Conservation (phyloP, 352 stramenopile genomes). For the Phytophthora citricola region DNA sequence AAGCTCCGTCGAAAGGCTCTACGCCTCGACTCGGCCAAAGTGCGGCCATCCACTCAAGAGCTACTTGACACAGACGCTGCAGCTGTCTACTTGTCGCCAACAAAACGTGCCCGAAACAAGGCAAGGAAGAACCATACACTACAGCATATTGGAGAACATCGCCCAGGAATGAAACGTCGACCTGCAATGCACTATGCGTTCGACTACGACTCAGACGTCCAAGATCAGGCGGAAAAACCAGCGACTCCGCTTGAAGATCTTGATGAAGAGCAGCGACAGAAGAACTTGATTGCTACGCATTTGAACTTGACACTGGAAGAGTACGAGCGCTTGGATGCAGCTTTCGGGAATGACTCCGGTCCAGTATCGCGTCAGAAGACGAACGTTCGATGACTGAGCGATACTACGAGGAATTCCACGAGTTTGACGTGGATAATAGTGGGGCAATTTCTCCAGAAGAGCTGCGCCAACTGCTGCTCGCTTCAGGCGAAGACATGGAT, state of each 20-base stretch:
- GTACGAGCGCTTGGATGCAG: conserved; percentile 69
- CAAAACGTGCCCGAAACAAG: conserved; percentile 13
- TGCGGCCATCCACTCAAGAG: conserved; percentile 36
- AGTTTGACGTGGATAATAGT: conserved; percentile 83
- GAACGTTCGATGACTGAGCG: conserved; percentile 45
- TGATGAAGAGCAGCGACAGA: conserved; percentile 61
- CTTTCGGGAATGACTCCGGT: conserved; percentile 46
- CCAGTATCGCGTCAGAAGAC: conserved; percentile 12
- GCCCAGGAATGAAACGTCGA: conserved; percentile 9
- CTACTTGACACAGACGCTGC: conserved; percentile 11
- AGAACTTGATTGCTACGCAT: conserved; percentile 55
- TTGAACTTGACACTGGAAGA: conserved; percentile 74
- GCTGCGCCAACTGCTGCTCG: conserved; percentile 58
- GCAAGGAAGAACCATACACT: conserved; percentile 23
- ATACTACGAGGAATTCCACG: conserved; percentile 69
- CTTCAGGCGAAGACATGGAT: conserved; percentile 79
- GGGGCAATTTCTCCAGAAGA: conserved; percentile 79
- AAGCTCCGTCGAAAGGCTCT: conserved; percentile 52
- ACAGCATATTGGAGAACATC: conserved; percentile 12
- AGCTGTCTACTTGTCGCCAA: conserved; percentile 17
- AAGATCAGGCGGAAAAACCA: conserved; percentile 7
- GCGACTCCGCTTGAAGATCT: conserved; percentile 44
- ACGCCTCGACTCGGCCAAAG: conserved; percentile 49
- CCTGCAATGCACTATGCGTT: conserved; percentile 39
- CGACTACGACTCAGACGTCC: conserved; percentile 43